Percentiles rank a stretch among this genome's conserved stretches.
Conservation (phyloP, 108 stramenopile species). For the Epipyxis sp. region DNA sequence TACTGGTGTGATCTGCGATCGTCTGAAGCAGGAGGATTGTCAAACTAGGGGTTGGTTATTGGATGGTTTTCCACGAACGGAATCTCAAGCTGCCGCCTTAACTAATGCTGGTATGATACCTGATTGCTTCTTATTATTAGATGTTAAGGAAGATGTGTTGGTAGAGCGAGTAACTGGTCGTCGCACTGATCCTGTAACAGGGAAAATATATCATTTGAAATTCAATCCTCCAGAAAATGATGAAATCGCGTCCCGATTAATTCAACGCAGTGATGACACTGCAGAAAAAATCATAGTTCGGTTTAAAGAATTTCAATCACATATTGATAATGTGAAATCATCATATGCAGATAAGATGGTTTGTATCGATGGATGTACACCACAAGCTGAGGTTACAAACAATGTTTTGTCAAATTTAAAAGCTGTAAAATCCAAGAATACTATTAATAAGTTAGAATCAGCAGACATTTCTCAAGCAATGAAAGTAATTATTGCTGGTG, state of each 20-base stretch:
- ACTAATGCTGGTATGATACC: constrained; percentile 68
- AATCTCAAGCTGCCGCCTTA: constrained; percentile 75
- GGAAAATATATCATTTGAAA: constrained; percentile 91
- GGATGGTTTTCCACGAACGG: constrained; percentile 94
- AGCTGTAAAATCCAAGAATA: too few relatives aligned
- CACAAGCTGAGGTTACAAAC: background rate
- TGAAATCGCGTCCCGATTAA: constrained; percentile 58
- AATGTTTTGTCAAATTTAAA: background rate
- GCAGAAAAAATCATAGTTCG: constrained; percentile 90
- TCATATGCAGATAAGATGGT: constrained; percentile 46
- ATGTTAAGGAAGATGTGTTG: constrained; percentile 86
- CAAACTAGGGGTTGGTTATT: constrained; percentile 82
- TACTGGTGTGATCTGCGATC: constrained; percentile 78
- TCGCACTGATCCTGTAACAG: constrained; percentile 87
- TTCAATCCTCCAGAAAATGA: constrained; percentile 77
- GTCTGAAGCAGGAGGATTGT: constrained; percentile 77
- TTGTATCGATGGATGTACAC: constrained; percentile 33
- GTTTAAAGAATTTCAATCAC: constrained; percentile 77
- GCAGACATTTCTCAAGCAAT: too few relatives aligned
- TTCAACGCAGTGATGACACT: constrained; percentile 90
- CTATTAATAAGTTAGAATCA: too few relatives aligned
- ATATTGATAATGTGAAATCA: constrained; percentile 51
- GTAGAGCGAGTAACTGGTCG: constrained; percentile 91
- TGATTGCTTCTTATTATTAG: constrained; percentile 82
- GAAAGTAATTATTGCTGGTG: constrained; percentile 81